Base-by-base conservation (phyloP, 129 eudicot species). In the Cynara cardunculus region DNA sequence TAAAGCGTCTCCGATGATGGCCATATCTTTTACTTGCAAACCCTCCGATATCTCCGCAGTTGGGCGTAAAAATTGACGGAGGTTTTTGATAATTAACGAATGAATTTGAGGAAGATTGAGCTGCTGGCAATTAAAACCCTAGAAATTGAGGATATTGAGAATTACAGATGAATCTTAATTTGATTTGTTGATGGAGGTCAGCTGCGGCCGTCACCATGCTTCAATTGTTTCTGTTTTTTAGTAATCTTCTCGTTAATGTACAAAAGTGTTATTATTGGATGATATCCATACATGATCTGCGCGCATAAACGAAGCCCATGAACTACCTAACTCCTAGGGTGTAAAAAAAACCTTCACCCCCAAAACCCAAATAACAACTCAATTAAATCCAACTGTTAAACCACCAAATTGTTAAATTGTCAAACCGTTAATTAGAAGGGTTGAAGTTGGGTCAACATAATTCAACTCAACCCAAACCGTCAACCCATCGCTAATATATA, bases 1-100 rank as follows among this genome's bases (percentile, higher is more conserved):
- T 37, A 94, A 89, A 4, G 98, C 97, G 78, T 89, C 97, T 67
- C 94, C 92, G 22, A 94, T 72, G 37, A 90, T 35, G 62, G 90
- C 93, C 96, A 87, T 86, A 5, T 82, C 75, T 53, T 18, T 1
- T 7, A 34, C n/a, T 7, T 22, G 79, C 72, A 44, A 46, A 39
- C 76, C 71, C 41, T 34, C 26, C 8, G 81, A 73, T 14, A 65
- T 46, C 26, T 65, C 11, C 27, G 49, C 13, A 16, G 30, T 27
- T 66, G 65, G 39, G 65, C 66, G 37, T 25, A 24, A 12, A 39
- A 66, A 6, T 77, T 39, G 64, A 39, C 11, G 24, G 35, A 76
- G 80, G 71, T 34, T 34, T 62, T 64, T 64, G 35, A 76, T 22
- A 7, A 61, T 12, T 61, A 18, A 27, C 2, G 11, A 16, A 19